Base-by-base conservation (phyloP, 2,329 filamentous ascomycete genomes). In the Arthrobotrys megalospora region DNA sequence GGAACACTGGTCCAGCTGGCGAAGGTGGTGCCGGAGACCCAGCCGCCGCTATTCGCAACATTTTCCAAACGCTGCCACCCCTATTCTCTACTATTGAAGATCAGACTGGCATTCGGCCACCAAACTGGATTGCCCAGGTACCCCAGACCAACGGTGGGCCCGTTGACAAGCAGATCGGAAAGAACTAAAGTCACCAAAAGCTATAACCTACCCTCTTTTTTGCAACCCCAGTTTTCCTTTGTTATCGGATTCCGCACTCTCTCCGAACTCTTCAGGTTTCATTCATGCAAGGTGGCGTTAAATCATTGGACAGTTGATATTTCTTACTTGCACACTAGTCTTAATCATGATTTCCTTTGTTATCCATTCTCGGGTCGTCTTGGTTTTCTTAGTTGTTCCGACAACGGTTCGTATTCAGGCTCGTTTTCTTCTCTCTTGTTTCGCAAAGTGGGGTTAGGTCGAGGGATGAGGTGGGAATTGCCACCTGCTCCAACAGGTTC, bases 71-170 rank as follows among this genome's bases (percentile, higher is more conserved):
- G 83, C 86, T 96, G 79, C 93, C 93, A 41, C 93, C 93, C 4
- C 87, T 96, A 19, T 90, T 96, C 85, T 90, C 88, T 8, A 96
- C 93, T 0, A 95, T 97, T 82, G 91, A 96, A 81, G 93, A 96
- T 77, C 93, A 97, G 86, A 96, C 93, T 0, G 93, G 93, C 0
- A 94, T 96, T 82, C 88, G 88, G 0, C 89, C 94, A 6, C 93
- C 93, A 0, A 89, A 89, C 82, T 96, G 93, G 93, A 79, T 81
- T 63, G 80, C 80, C 4, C 71, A 81, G 34, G 80, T 81, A 47
- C 80, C 80, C 53, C 71, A 71, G 43, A 79, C 70, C 19, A 79
- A 78, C 24, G 75, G 73, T 53, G 67, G 67, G 21, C 60, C 67
- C 3, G 62, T 19, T 8, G 75, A 64, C 1, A 66, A 67, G 50